Conservation (phyloP, 371 early-diverging fungal species). For the Mucor lusitanicus region DNA sequence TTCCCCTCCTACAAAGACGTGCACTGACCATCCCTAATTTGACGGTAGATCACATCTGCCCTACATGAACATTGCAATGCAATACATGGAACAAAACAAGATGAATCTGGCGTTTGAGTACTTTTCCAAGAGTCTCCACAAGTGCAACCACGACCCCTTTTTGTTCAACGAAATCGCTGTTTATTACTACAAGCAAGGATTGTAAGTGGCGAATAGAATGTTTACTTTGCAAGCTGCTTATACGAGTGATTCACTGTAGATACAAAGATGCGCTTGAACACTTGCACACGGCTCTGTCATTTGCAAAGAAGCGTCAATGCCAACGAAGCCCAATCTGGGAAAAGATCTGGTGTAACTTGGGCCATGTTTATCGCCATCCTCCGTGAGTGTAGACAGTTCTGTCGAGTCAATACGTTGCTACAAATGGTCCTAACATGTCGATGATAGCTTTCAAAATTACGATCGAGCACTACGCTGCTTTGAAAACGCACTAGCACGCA, state of each 20-base stretch:
- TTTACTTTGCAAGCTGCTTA: too few relatives aligned
- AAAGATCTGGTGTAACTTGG: constrained; percentile 69
- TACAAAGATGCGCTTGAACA: constrained; percentile 55
- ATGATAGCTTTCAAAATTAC: constrained; percentile 14
- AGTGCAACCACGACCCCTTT: constrained; percentile 64
- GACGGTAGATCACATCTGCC: constrained; percentile 66
- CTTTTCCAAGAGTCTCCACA: constrained; percentile 48
- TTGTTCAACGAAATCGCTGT: constrained; percentile 73
- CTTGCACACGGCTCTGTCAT: constrained; percentile 53
- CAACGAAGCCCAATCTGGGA: constrained; percentile 54
- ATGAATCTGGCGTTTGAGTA: constrained; percentile 58
- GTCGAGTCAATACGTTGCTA: background rate
- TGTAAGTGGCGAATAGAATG: constrained; percentile 54
- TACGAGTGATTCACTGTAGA: constrained; percentile 29
- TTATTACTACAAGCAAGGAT: constrained; percentile 52
- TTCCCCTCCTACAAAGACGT: background rate
- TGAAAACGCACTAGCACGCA: constrained; percentile 46
- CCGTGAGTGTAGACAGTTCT: constrained; percentile 40
- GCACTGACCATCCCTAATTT: background rate
- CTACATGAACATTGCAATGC: constrained; percentile 74
- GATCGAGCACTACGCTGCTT: constrained; percentile 52
- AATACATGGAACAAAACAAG: constrained; percentile 64
- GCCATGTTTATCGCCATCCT: constrained; percentile 65
- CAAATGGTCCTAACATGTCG: background rate
- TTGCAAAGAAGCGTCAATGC: constrained; percentile 48